Conservation (phyloP, 441 rosid species). For the Rhodomyrtus psidioides region DNA sequence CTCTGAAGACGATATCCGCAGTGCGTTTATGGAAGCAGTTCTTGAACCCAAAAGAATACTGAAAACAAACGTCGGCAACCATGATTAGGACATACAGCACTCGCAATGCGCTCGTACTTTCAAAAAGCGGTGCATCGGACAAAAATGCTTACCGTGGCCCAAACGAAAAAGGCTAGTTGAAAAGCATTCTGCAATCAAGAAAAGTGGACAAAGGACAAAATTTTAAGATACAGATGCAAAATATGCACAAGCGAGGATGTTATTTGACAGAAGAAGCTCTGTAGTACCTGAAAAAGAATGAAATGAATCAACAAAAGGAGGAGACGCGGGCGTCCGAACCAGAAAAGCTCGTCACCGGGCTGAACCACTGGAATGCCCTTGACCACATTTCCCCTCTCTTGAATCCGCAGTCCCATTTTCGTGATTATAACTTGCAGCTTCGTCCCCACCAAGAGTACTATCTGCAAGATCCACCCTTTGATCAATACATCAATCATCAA, state of each 20-base stretch:
- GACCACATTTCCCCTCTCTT: conserved; percentile 9
- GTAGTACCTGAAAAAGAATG: conserved; percentile 4
- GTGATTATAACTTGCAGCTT: conserved; percentile 15
- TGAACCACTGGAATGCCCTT: conserved; percentile 9
- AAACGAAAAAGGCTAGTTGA: conserved; percentile 10
- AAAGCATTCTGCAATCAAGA: conserved; percentile 8
- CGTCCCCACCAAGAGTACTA: conserved; percentile 8
- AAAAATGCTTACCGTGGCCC: conserved; percentile 5
- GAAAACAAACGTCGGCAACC: neutral
- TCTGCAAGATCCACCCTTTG: neutral
- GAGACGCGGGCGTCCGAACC: conserved; percentile 8
- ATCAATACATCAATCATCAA: neutral
- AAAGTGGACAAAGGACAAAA: neutral
- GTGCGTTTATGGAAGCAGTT: conserved; percentile 8
- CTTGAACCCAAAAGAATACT: conserved; percentile 3
- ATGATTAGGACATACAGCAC: neutral
- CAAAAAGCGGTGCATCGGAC: neutral
- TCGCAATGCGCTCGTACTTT: neutral
- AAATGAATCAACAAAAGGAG: conserved; percentile 8
- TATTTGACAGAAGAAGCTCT: neutral
- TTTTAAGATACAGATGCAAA: neutral
- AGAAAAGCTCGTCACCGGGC: conserved; percentile 11
- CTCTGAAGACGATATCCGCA: conserved; percentile 5
- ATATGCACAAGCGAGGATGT: neutral
- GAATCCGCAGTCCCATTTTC: conserved; percentile 6